Evolutionary conservation across 179 eudicot genomes (phyloP), one percentile per base, ranked within the genome.

Genomic region (Silene vulgaris): DNA sequence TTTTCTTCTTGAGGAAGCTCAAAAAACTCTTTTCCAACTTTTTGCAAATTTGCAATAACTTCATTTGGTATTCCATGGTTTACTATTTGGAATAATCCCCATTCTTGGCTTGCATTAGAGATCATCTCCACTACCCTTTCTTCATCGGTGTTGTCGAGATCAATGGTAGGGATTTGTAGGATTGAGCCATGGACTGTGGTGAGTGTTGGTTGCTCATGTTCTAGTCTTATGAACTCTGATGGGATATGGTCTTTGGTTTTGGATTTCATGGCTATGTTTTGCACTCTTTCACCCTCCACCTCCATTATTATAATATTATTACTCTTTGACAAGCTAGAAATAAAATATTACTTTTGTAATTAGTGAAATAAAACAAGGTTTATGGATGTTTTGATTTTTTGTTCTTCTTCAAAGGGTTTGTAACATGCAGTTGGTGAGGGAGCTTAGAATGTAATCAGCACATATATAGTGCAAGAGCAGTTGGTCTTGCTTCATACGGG

Each of bases 61-160:
- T 90, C 90, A 59, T 16, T 64, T 8, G 88, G 86, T 8, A 90
- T 88, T n/a, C 86, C 91, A 74, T 90, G 95, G 80, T 90, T 90
- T 65, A 83, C 88, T 7, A 90, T 81, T 56, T 90, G 97, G 48
- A 90, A 90, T 3, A 90, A 62, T 0, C 96, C 97, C 97, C 92
- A 91, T 17, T 89, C 86, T 32, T 52, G 20, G 71, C 84, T 82
- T 0, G 97, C 94, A 9, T 78, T 86, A 0, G 73, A 20, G 6
- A 89, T 81, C 30, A 65, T 0, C 30, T 70, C 28, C 20, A 88
- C 88, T 0, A 86, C 16, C 59, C 50, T 69, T 59, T 78, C 77
- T 13, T 79, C 82, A 8, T 85, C 81, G 6, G 35, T 37, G 21
- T 21, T 74, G 0, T 78, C 56, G 1, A 89, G 65, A 74, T 91